Conservation (phyloP, 2,329 filamentous ascomycete species). For the Aspergillus pseudotamarii region DNA sequence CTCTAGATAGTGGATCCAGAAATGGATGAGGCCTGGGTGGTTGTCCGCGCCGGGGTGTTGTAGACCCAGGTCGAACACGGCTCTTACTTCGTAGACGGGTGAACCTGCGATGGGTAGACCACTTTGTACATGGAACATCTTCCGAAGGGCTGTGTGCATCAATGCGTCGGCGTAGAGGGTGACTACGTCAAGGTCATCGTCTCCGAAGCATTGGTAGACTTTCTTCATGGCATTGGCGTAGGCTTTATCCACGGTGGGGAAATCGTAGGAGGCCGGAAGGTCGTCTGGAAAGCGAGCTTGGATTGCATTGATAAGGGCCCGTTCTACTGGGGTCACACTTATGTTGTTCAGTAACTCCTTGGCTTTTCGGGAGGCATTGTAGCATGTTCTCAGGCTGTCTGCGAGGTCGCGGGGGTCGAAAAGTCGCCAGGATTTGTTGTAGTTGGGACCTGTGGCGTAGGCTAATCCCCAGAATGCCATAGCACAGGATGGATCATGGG, state of each 20-base stretch:
- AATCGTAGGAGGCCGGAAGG: conserved; percentile 50
- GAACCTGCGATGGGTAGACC: conserved; percentile 57
- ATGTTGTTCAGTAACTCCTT: background rate
- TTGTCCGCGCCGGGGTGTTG: conserved; percentile 46
- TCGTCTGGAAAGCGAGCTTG: conserved; percentile 58
- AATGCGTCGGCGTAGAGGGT: conserved; percentile 64
- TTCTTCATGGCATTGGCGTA: conserved; percentile 63
- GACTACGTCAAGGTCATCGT: conserved; percentile 61
- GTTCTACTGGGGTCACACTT: conserved; percentile 54
- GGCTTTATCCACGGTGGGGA: conserved; percentile 54
- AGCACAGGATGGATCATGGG: conserved; percentile 35
- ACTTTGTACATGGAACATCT: conserved; percentile 61
- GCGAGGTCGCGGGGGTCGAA: conserved; percentile 66
- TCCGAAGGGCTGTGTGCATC: conserved; percentile 66
- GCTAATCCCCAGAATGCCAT: conserved; percentile 50
- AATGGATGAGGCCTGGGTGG: conserved; percentile 71
- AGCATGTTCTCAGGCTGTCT: conserved; percentile 35
- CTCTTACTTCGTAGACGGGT: conserved; percentile 59
- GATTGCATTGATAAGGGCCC: conserved; percentile 55
- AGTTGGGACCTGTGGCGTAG: conserved; percentile 72
- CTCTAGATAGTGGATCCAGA: conserved; percentile 76
- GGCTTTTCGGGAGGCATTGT: background rate
- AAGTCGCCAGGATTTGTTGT: conserved; percentile 75
- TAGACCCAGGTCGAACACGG: conserved; percentile 60
- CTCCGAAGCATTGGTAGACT: conserved; percentile 53